These are phyloP conservation scores for Scheffersomyces illinoinensis DNA, from an alignment of 1,139 yeast genomes.

Conservation along the genomic window DNA sequence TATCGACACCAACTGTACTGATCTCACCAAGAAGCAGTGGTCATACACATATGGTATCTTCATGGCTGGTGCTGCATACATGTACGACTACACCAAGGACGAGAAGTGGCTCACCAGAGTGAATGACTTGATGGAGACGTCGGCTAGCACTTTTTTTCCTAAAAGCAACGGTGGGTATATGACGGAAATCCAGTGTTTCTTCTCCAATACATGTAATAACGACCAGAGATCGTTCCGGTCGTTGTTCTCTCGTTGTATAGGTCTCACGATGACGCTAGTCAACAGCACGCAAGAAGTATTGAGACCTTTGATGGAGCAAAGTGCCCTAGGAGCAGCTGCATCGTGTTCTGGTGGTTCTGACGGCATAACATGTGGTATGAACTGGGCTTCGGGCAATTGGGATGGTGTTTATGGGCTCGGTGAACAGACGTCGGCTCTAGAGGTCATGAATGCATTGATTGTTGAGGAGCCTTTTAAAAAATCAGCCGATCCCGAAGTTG, in stretches of 20 bases:
- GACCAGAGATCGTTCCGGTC: slow-evolving; percentile 93
- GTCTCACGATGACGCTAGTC: slow-evolving; percentile 69
- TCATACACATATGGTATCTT: slow-evolving; percentile 84
- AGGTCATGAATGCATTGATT: slow-evolving; percentile 66
- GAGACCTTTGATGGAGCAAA: slow-evolving; percentile 47
- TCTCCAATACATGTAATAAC: slow-evolving; percentile 60
- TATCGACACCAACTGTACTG: slow-evolving; percentile 62
- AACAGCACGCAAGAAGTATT: slow-evolving; percentile 62
- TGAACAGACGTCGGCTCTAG: slow-evolving; percentile 89
- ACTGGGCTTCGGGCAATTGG: slow-evolving; percentile 75
- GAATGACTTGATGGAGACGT: slow-evolving; percentile 49
- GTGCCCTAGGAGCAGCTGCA: slow-evolving; percentile 78
- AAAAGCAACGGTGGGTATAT: slow-evolving; percentile 49
- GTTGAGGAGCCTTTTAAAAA: slow-evolving; percentile 18
- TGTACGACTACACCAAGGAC: slow-evolving; percentile 73
- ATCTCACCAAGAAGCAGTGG: slow-evolving; percentile 69
- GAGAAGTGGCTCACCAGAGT: slow-evolving; percentile 69
- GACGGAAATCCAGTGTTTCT: slow-evolving; percentile 77
- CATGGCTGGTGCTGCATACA: slow-evolving; percentile 78
- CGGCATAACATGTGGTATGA: slow-evolving; percentile 85
- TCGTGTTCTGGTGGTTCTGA: slow-evolving; percentile 87
- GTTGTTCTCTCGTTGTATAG: slow-evolving; percentile 73
- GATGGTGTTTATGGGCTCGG: slow-evolving; percentile 88
- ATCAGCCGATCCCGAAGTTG: slow-evolving; percentile 29
- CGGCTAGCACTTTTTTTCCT: slow-evolving; percentile 54